Evolutionary conservation across 2,329 filamentous ascomycete species (phyloP), one percentile per base, ranked within the genome.

Genomic region (Escovopsis sp.): DNA sequence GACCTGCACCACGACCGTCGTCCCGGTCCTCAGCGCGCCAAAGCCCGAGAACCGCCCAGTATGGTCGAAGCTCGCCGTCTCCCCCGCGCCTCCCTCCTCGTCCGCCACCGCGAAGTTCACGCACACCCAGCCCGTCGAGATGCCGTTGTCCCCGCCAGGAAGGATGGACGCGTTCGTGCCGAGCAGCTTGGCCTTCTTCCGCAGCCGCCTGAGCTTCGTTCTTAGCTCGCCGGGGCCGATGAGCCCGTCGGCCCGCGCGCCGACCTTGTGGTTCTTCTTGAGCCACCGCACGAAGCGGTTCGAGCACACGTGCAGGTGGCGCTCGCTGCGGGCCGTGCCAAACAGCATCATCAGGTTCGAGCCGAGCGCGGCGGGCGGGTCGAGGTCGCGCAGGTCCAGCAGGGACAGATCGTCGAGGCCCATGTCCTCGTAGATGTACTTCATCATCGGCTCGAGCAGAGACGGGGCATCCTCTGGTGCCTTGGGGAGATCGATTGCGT

Each of bases 61-160:
- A 13, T 62, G 59, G 15, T 66, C 62, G 27, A 66, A 51, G 18
- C 62, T 56, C 10, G 58, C 52, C 12, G 57, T 51, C 41, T 72
- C 65, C 8, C 53, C 49, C 13, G 53, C 48, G n/a, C 66, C 62
- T 16, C 70, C 68, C 30, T 79, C 72, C 6, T 23, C n/a, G n/a
- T n/a, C n/a, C 1, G 85, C 67, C 13, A 71, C 72, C 4, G 83
- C 84, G 9, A 90, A 70, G 52, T 94, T 92, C 41, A 96, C 82
- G 56, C 90, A 98, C 15, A 98, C 80, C 90, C 90, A 98, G 9
- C 86, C 87, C 1, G 88, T 94, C 11, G 80, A 78, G 35, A 94
- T 82, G 3, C 87, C 88, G 50, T 94, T 84, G 46, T 94, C 87
- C 2, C 69, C 62, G 33, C 69, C 70, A 10, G 72, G 72, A 5